phyloP scores from a whole-genome alignment of 2,329 filamentous ascomycete species.

The Aspergillus latus region DNA sequence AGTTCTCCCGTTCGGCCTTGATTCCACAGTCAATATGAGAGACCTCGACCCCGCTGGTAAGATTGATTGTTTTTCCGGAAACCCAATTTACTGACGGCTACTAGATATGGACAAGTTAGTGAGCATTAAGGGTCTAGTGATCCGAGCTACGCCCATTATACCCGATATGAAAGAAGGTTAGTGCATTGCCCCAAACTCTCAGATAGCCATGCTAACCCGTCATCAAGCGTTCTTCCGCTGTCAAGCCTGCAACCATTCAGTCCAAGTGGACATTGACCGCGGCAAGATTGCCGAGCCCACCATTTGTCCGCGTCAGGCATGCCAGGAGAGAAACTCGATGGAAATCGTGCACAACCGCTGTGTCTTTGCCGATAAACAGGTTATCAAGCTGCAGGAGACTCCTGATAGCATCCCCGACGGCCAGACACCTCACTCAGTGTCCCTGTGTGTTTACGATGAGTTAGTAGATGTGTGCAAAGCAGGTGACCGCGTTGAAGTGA shows the following conservation, averaged over 20 bases:
- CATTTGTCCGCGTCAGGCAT: conserved; percentile 78
- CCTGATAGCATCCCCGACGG: conserved; percentile 92
- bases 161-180: conserved; percentile 82
- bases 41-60: conserved; percentile 76
- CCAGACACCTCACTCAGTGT: conserved; percentile 96
- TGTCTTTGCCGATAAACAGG: conserved; percentile 93
- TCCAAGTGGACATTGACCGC: conserved; percentile 87
- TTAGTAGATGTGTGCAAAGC: conserved; percentile 97
- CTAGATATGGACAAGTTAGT: conserved; percentile 90
- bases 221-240: conserved; percentile 89
- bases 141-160: conserved; percentile 91
- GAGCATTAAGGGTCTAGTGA: conserved; percentile 92
- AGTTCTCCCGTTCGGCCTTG: conserved; percentile 84
- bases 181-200: too few species aligned
- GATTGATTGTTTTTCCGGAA: too few species aligned
- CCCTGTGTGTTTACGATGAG: conserved; percentile 93
- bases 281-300: conserved; percentile 96
- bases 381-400: conserved; percentile 97
- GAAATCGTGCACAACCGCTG: conserved; percentile 97
- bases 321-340: conserved; percentile 90
- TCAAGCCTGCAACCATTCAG: conserved; percentile 85
- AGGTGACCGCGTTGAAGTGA: conserved; percentile 92
- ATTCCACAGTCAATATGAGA: conserved; percentile 83
- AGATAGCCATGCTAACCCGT: too few species aligned
- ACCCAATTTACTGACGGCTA: too few species aligned